Evolutionary conservation across 441 rosid species (phyloP).

Genomic region (Caryocar brasiliense): DNA sequence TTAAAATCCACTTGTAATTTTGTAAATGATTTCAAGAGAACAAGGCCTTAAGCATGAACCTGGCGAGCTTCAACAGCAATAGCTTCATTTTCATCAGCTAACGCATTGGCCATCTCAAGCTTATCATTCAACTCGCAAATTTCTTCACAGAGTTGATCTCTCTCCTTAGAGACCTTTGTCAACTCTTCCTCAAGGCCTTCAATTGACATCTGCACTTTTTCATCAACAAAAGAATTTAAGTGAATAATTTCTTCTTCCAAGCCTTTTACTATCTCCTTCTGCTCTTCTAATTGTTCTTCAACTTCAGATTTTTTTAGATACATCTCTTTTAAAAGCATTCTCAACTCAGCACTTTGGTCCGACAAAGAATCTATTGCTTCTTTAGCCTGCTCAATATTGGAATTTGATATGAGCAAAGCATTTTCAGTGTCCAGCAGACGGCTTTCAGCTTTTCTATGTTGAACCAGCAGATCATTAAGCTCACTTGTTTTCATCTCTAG

Average conservation of each 20-base stretch:
- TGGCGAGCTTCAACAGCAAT: slow-evolving; percentile 74
- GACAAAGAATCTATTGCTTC: slow-evolving; percentile 44
- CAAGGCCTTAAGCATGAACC: slow-evolving; percentile 28
- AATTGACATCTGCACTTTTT: slow-evolving; percentile 33
- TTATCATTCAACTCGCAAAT: slow-evolving; percentile 50
- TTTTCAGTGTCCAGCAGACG: slow-evolving; percentile 39
- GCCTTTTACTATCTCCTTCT: slow-evolving; percentile 52
- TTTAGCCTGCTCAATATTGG: slow-evolving; percentile 51
- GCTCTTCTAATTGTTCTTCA: slow-evolving; percentile 65
- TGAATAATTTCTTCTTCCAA: slow-evolving; percentile 71
- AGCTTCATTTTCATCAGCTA: slow-evolving; percentile 91
- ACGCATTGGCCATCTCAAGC: slow-evolving; percentile 58
- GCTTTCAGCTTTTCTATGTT: slow-evolving; percentile 44
- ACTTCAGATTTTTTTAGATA: slow-evolving; percentile 53
- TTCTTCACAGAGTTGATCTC: slow-evolving; percentile 55
- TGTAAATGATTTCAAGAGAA: slow-evolving; percentile 5
- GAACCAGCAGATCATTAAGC: slow-evolving; percentile 48
- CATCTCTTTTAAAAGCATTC: slow-evolving; percentile 53
- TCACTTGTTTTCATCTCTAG: slow-evolving; percentile 56
- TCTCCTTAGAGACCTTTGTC: slow-evolving; percentile 36
- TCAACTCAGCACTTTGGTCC: slow-evolving; percentile 65
- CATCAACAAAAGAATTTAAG: slow-evolving; percentile 44
- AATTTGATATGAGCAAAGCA: slow-evolving; percentile 36
- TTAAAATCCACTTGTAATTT: not conserved
- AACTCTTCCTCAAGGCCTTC: slow-evolving; percentile 48